phyloP scores from a whole-genome alignment of 176 grass and related monocot species.

The Oryza punctata region DNA sequence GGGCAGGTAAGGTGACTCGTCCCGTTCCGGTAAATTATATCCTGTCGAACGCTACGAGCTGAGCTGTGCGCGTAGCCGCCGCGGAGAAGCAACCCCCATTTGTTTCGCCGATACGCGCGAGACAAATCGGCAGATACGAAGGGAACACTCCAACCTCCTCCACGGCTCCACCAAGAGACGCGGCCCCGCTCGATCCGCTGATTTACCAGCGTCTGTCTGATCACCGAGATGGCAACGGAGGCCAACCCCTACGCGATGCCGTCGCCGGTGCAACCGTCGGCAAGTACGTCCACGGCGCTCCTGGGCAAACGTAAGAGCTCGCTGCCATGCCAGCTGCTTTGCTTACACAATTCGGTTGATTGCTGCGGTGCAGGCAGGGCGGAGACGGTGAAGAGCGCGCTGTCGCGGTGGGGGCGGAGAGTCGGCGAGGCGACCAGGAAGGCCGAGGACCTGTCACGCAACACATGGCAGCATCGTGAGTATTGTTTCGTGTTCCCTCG shows the following conservation, averaged over 20 bases:
- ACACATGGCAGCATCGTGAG: constrained; percentile 97
- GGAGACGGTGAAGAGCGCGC: constrained; percentile 79
- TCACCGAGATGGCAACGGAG: constrained; percentile 35
- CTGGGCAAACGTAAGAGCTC: neutral
- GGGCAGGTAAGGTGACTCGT: constrained; percentile 11
- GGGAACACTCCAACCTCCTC: neutral
- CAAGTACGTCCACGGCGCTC: constrained; percentile 30
- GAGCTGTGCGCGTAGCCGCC: neutral
- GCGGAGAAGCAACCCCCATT: neutral
- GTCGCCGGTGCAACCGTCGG: constrained; percentile 15
- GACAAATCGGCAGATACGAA: neutral
- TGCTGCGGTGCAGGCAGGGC: constrained; percentile 47
- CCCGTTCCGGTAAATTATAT: constrained; percentile 25
- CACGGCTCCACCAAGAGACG: neutral
- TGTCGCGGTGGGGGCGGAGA: constrained; percentile 78
- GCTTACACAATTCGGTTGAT: neutral
- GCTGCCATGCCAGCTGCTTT: neutral
- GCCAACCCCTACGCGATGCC: constrained; percentile 62
- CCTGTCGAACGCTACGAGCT: neutral
- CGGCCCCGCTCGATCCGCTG: no score
- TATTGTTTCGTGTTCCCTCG: neutral
- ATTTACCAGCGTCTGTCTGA: neutral
- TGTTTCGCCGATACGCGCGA: constrained; percentile 27
- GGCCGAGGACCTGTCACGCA: constrained; percentile 87
- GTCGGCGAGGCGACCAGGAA: constrained; percentile 72